Percentiles rank a stretch among this genome's conserved stretches.
These are phyloP conservation scores for Phytopythium cucurbitacearum DNA, from an alignment of 352 stramenopile species.

Conservation along the genomic window DNA sequence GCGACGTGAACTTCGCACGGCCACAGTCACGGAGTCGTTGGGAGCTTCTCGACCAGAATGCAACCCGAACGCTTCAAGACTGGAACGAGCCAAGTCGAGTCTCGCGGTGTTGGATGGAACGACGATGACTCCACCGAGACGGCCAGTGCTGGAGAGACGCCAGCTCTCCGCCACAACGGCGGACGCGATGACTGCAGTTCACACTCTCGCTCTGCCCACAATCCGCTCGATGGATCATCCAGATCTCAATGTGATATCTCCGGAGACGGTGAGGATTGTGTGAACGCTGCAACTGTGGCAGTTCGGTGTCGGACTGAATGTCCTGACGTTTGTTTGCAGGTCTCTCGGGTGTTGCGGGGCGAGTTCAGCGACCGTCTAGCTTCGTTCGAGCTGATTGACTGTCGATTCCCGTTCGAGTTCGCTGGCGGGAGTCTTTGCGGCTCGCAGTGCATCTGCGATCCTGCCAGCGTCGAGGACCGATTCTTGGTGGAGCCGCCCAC, in stretches of 20 bases:
- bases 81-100: too few species aligned
- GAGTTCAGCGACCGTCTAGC: slow-evolving; percentile 26
- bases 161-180: slow-evolving; percentile 8
- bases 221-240: slow-evolving; percentile 47
- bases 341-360: slow-evolving; percentile 26
- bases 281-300: not conserved
- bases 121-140: not conserved
- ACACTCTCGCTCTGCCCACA: slow-evolving; percentile 35
- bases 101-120: too few species aligned
- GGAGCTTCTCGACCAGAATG: too few species aligned
- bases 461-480: slow-evolving; percentile 30
- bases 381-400: slow-evolving; percentile 44
- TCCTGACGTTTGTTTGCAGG: slow-evolving; percentile 5
- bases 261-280: slow-evolving; percentile 22
- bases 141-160: not conserved
- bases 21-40: too few species aligned
- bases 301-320: not conserved
- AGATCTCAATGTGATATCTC: slow-evolving; percentile 57
- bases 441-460: slow-evolving; percentile 35
- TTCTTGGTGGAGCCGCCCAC: slow-evolving; percentile 25
- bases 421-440: slow-evolving; percentile 33
- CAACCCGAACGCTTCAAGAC: too few species aligned
- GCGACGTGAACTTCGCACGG: too few species aligned
- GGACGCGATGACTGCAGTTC: not conserved
- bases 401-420: slow-evolving; percentile 55